These are phyloP conservation scores for Protomyces arabidopsidicola DNA, from an alignment of 1,139 yeast genomes.

Conservation along the genomic window DNA sequence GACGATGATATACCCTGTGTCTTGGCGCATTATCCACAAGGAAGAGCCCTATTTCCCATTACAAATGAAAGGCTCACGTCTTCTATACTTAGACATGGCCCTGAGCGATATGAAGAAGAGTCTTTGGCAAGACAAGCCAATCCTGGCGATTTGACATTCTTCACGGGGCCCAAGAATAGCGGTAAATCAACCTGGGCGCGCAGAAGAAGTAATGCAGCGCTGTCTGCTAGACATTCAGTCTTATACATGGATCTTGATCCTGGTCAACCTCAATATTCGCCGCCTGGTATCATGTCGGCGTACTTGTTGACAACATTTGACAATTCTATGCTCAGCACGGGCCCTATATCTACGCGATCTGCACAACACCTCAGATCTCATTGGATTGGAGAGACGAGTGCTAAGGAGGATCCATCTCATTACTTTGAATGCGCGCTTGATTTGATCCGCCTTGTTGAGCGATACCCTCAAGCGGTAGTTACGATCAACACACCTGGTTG, in stretches of 20 bases:
- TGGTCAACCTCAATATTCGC: constrained; percentile 78
- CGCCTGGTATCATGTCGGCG: constrained; percentile 60
- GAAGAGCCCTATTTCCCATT: not conserved
- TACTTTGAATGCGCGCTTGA: constrained; percentile 50
- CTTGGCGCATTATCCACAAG: not conserved
- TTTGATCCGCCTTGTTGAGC: constrained; percentile 40
- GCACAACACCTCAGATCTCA: constrained; percentile 40
- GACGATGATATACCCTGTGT: not conserved
- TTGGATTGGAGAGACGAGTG: constrained; percentile 67
- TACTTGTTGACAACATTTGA: constrained; percentile 32
- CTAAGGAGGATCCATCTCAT: constrained; percentile 61
- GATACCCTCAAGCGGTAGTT: constrained; percentile 40
- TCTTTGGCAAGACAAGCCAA: not conserved
- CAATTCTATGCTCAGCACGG: constrained; percentile 32
- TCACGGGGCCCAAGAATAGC: constrained; percentile 66
- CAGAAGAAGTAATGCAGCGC: constrained; percentile 49
- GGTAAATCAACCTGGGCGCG: constrained; percentile 78
- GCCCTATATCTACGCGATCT: constrained; percentile 22
- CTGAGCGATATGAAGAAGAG: not conserved
- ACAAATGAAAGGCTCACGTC: not conserved
- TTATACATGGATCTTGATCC: constrained; percentile 78
- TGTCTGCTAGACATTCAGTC: constrained; percentile 33
- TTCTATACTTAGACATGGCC: not conserved
- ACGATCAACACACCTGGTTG: constrained; percentile 87
- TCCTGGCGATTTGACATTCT: constrained; percentile 34